phyloP scores from a whole-genome alignment of 202 grass and related monocot genomes.

The Carex arenaria region DNA sequence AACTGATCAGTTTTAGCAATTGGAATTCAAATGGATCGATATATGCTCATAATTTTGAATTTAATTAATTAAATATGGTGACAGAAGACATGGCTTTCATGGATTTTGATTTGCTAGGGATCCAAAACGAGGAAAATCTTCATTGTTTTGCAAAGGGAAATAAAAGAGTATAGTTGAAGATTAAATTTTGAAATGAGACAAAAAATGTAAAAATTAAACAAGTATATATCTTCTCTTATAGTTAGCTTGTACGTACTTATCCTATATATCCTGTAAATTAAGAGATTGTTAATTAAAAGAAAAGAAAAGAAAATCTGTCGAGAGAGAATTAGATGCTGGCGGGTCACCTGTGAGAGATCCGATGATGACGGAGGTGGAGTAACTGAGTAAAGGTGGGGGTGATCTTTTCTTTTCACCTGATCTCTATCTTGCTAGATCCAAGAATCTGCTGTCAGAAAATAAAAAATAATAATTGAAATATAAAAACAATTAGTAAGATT shows the following conservation, averaged over 20 bases:
- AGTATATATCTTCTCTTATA: neutral
- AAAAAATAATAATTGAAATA: neutral
- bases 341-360: neutral
- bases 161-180: neutral
- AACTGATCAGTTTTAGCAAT: neutral
- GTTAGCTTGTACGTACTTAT: neutral
- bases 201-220: neutral
- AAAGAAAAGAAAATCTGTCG: neutral
- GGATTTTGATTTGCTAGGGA: neutral
- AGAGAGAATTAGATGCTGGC: neutral
- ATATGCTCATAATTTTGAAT: neutral
- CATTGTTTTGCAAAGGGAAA: neutral
- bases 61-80: neutral
- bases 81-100: neutral
- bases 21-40: neutral
- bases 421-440: constrained; percentile 18
- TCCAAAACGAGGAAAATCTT: neutral
- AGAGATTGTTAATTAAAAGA: neutral
- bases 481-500: constrained; percentile 5
- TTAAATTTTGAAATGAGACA: neutral
- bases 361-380: neutral
- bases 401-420: constrained; percentile 12
- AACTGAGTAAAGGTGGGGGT: neutral
- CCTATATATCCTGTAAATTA: neutral
- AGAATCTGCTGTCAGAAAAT: neutral